These are phyloP conservation scores for Hansfordia pulvinata DNA, from an alignment of 2,329 filamentous ascomycete species.

Conservation along the genomic window DNA sequence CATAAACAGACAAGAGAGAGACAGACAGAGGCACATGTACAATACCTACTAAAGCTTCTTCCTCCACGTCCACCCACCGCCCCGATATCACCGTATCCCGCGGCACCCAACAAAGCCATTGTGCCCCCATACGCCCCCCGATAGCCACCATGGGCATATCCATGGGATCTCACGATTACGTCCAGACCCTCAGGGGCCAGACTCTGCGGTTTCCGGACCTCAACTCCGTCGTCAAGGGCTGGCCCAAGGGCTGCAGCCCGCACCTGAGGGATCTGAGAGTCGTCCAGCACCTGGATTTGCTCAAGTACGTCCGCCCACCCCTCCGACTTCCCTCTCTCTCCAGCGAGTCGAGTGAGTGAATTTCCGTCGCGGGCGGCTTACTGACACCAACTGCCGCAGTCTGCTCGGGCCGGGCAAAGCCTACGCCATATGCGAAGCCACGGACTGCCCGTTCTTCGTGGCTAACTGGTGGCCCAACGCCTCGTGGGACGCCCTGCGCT, in stretches of 20 bases:
- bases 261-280: slow-evolving; percentile 4
- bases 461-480: slow-evolving; percentile 5
- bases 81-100: too few species aligned
- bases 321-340: not conserved
- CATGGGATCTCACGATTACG: slow-evolving; percentile 7
- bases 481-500: slow-evolving; percentile 3
- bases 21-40: too few species aligned
- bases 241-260: slow-evolving; percentile 4
- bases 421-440: slow-evolving; percentile 2
- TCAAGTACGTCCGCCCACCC: slow-evolving; percentile 2
- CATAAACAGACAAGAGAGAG: too few species aligned
- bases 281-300: slow-evolving; percentile 4
- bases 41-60: too few species aligned
- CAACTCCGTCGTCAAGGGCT: slow-evolving; percentile 3
- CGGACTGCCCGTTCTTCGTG: slow-evolving; percentile 2
- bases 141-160: too few species aligned
- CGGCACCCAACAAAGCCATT: too few species aligned
- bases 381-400: too few species aligned
- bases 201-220: slow-evolving; percentile 6
- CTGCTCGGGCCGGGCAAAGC: slow-evolving; percentile 2
- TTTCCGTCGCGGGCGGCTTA: too few species aligned
- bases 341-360: too few species aligned
- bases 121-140: too few species aligned
- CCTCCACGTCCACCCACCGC: too few species aligned
- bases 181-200: slow-evolving; percentile 7